Base-by-base conservation (phyloP, 116 monocot species). In the Dioscorea cayenensis region DNA sequence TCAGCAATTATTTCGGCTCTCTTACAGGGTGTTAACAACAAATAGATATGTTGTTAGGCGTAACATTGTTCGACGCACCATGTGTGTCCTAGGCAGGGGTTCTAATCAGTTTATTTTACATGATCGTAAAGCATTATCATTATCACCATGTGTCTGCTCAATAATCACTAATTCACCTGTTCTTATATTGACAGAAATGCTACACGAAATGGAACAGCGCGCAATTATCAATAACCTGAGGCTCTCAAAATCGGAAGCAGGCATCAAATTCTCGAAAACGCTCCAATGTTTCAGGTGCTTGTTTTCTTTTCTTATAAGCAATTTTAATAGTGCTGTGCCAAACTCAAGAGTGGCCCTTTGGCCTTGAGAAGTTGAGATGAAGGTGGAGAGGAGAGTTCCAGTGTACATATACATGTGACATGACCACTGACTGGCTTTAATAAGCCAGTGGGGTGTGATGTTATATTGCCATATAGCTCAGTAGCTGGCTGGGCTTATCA, bases 151-250 rank as follows among this genome's bases (percentile, higher is more conserved):
- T 43, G 43, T 9, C 43, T 43, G 43, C 12, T 43, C 43, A 43
- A 43, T 10, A 43, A 1, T 2, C 32, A 43, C 4, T 43, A 43
- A 43, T 43, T 43, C 7, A 43, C 11, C 6, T 43, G 43, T 8
- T 12, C 12, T 43, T 43, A 43, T 1, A 9, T 43, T 12, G 43
- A 43, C 43, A 43, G 43, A 43, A 43, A 43, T 43, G 43, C 7
- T 43, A 12, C 83, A 62, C 80, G 80, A 51, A 78, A 51, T 72
- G 77, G 83, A 29, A 50, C 70, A 48, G 75, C 74, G 60, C 87
- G 75, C 49, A 32, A 32, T 2, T 78, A 81, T 67, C 25, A 60
- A 69, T 78, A 80, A 78, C 80, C 66, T 76, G 17, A 20, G 49
- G 43, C 36, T 22, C 58, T 29, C 29, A 29, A 62, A 43, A 35